phyloP scores from a whole-genome alignment of 331 rosid genomes.

The Ulmus americana region DNA sequence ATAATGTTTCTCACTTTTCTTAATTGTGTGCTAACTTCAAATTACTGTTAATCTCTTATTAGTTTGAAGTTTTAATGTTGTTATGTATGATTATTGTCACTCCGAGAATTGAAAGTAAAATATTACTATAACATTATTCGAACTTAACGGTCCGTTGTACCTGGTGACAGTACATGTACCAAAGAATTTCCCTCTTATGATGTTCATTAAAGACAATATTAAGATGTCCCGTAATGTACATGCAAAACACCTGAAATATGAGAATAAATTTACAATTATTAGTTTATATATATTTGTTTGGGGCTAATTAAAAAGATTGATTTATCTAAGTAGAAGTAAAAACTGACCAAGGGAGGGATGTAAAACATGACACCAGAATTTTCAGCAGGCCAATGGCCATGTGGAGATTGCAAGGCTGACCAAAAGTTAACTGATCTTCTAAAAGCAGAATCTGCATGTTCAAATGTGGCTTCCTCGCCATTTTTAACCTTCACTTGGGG shows the following conservation, averaged over 20 bases:
- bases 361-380: slow-evolving; percentile 5
- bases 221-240: slow-evolving; percentile 16
- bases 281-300: background rate
- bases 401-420: slow-evolving; percentile 17
- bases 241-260: slow-evolving; percentile 6
- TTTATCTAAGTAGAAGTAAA: background rate
- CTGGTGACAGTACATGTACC: slow-evolving; percentile 26
- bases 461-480: background rate
- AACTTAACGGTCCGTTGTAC: background rate
- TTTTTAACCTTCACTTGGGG: slow-evolving; percentile 12
- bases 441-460: slow-evolving; percentile 1
- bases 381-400: slow-evolving; percentile 30
- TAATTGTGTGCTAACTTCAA: no score
- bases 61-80: no score
- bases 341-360: slow-evolving; percentile 18
- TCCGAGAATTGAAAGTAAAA: no score
- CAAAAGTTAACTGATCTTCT: slow-evolving; percentile 13
- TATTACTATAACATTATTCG: no score
- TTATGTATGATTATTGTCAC: no score
- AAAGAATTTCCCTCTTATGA: slow-evolving; percentile 10
- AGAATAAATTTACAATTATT: no score
- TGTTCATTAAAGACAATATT: slow-evolving; percentile 7
- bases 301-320: background rate
- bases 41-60: no score
- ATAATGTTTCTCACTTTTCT: no score